Base-by-base conservation (phyloP, 345 rosid species). In the Sisymbrium irio region DNA sequence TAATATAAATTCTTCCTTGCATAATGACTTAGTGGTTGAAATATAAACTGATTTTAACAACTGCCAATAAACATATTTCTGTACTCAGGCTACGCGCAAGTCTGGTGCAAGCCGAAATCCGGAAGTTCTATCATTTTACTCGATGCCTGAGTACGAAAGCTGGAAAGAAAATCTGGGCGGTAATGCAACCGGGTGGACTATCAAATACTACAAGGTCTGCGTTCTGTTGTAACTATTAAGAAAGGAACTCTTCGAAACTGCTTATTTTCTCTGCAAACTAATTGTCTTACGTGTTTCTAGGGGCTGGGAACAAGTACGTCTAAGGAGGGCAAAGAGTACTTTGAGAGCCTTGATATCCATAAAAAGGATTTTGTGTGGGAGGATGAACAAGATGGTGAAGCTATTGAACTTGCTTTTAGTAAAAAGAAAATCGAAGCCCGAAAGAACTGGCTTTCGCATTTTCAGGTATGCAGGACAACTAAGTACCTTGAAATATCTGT, bases 401-500 rank as follows among this genome's bases (percentile, higher is more conserved):
- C 95, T 17, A 96, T 96, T 59, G 99, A 96, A 78, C 97, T 96
- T 51, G 99, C 99, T 4, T 96, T 96, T 72, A 92, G 99, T 79
- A 96, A 89, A 81, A 96, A 89, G 84, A 96, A 92, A 83, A 87
- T 90, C 1, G 98, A 96, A 44, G 97, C 92, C n/a, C 86, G 99
- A 68, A 96, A 96, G 77, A 87, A 76, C 60, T 96, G 99, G 99
- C 91, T 96, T 59, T 80, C 85, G n/a, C 88, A 89, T 60, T 87
- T 78, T 65, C 89, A 84, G 97, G 98, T 96, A 27, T 59, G 76
- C 51, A 62, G 9, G 33, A 22, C 8, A 67, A 9, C 0, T 36
- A 14, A 56, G 10, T 44, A 41, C 28, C 47, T 33, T 36, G 17
- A 36, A 18, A 53, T 13, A 55, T 39, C 8, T 44, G 71, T 40